Evolutionary conservation across 2,329 filamentous ascomycete genomes (phyloP), one percentile per base, ranked within the genome.

Genomic region (Penicillium thymicola): DNA sequence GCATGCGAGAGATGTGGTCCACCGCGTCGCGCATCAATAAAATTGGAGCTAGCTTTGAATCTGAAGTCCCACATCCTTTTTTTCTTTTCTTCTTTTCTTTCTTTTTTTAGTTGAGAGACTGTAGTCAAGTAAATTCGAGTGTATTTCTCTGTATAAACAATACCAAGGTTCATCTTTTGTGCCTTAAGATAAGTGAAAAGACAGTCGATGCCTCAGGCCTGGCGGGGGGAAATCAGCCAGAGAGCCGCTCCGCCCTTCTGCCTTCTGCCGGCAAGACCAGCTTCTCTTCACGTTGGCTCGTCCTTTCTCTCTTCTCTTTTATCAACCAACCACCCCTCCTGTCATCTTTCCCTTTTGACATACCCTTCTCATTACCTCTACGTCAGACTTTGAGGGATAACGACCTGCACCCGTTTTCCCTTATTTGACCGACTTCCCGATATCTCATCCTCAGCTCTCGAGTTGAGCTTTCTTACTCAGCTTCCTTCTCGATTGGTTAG

Each of bases 371-470:
- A 45, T 51, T 64, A 60, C 55, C 63, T 62, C 60, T 62, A 67
- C 66, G 60, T 61, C 37, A 61, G 57, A 56, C 7, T 23, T 52
- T 13, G 34, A 52, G 48, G 54, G 41, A 43, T 34, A 52, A 70
- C 74, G 73, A 74, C 74, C 75, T 77, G 75, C 75, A 76, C 74
- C 48, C 71, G 70, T 75, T 72, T 69, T 62, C 68, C 70, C 70
- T 64, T 63, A 40, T 51, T 63, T 62, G 63, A 62, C 64, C 60
- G 49, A 55, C 61, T 60, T 61, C 58, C 58, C 61, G 62, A 62
- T 62, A 67, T 63, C 62, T 65, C 51, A 61, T 61, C 55, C 55
- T 58, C 59, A 58, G 36, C 54, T 59, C 51, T 62, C 52, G 32
- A 54, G 48, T 54, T 54, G 61, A 66, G 60, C 57, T 62, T 48